Evolutionary conservation across 2,329 filamentous ascomycete genomes (phyloP).

Genomic region (Pseudogymnoascus sp.): DNA sequence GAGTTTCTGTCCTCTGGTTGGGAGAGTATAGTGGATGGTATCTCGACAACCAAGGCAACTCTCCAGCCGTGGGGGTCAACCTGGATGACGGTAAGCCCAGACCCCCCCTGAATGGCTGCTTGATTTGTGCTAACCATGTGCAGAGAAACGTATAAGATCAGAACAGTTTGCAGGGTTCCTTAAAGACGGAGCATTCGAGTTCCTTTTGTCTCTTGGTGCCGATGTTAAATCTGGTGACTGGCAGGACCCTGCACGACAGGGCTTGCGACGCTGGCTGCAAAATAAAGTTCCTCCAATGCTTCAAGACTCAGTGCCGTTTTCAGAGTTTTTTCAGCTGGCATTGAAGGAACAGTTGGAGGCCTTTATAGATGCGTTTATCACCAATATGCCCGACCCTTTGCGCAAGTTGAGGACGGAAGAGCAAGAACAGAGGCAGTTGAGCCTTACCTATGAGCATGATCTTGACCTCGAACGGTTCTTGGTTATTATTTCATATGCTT

Average conservation of each 20-base stretch:
- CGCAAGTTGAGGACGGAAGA: conserved; percentile 80
- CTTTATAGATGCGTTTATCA: conserved; percentile 88
- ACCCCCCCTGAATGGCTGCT: background rate
- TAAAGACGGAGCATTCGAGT: conserved; percentile 86
- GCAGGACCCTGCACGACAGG: conserved; percentile 78
- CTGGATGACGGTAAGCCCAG: conserved; percentile 45
- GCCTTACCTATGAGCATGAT: conserved; percentile 57
- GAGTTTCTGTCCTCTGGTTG: conserved; percentile 77
- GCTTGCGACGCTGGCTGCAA: conserved; percentile 74
- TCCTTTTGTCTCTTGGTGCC: conserved; percentile 75
- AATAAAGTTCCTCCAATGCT: conserved; percentile 66
- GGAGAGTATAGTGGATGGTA: conserved; percentile 90
- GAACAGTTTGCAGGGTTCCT: conserved; percentile 68
- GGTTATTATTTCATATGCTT: conserved; percentile 84
- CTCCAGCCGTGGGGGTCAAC: conserved; percentile 53
- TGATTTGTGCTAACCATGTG: conserved; percentile 9
- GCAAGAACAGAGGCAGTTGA: conserved; percentile 72
- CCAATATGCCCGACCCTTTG: conserved; percentile 88
- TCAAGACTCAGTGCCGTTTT: conserved; percentile 60
- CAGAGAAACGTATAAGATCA: conserved; percentile 62
- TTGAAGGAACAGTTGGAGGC: conserved; percentile 76
- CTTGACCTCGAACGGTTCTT: conserved; percentile 82
- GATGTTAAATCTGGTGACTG: conserved; percentile 75
- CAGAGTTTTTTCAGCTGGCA: conserved; percentile 61
- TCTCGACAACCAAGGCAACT: conserved; percentile 57